Conservation (phyloP, 1,139 yeast species). For the Candida freyschussii region DNA sequence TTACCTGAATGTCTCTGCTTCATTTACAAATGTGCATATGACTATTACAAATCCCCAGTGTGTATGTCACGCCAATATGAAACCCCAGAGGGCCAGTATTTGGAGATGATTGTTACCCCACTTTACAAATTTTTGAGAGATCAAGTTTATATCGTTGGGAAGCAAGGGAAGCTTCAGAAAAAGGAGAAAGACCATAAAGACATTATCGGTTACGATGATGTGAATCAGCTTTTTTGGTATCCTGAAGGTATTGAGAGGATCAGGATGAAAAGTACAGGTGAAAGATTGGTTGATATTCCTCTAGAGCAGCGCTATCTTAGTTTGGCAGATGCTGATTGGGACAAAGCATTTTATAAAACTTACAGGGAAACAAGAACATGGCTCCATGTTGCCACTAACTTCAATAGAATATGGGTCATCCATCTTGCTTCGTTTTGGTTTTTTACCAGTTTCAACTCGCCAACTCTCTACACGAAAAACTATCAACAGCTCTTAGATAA, state of each 20-base stretch:
- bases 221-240: constrained; percentile 83
- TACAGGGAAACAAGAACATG: constrained; percentile 71
- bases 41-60: constrained; percentile 32
- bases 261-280: constrained; percentile 35
- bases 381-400: constrained; percentile 72
- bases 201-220: constrained; percentile 80
- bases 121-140: constrained; percentile 57
- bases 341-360: constrained; percentile 61
- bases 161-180: constrained; percentile 36
- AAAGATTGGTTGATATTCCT: constrained; percentile 41
- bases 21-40: constrained; percentile 72
- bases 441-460: constrained; percentile 72
- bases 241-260: constrained; percentile 55
- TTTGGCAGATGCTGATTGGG: constrained; percentile 57
- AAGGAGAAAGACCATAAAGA: constrained; percentile 62
- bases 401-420: constrained; percentile 79
- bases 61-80: constrained; percentile 2
- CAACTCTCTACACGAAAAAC: constrained; percentile 63
- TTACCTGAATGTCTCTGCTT: constrained; percentile 86
- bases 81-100: constrained; percentile 36
- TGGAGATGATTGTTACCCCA: constrained; percentile 73
- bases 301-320: constrained; percentile 40
- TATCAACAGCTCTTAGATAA: constrained; percentile 55
- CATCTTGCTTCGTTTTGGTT: constrained; percentile 79
- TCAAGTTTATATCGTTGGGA: constrained; percentile 42